A percentile compares a stretch with the other conserved stretches of the same genome.
phyloP scores from a whole-genome alignment of 805 yeast species.

The Helenozyma rhizophorensis region DNA sequence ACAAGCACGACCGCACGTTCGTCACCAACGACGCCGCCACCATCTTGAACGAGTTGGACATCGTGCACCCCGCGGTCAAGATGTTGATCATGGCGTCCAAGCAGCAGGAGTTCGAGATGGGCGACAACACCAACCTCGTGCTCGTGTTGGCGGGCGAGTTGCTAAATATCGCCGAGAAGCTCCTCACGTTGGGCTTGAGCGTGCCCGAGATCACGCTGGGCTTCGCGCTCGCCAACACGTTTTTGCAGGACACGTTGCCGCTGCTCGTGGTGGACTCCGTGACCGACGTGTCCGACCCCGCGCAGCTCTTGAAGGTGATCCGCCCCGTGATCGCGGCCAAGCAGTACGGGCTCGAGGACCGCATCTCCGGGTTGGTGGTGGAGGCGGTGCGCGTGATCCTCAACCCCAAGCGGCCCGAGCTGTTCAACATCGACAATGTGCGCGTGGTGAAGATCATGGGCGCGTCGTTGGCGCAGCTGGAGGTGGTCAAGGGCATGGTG shows the following conservation, averaged over 20 bases:
- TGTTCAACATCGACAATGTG: constrained; percentile 87
- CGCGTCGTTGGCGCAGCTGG: constrained; percentile 63
- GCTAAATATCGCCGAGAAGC: constrained; percentile 78
- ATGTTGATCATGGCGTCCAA: constrained; percentile 93
- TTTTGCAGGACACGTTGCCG: constrained; percentile 65
- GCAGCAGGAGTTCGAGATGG: constrained; percentile 97
- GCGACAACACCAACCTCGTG: constrained; percentile 92
- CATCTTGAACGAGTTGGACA: constrained; percentile 86
- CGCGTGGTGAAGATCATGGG: constrained; percentile 98
- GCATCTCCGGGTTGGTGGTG: constrained; percentile 70
- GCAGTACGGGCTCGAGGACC: constrained; percentile 84
- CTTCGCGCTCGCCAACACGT: constrained; percentile 79
- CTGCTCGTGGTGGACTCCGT: constrained; percentile 58
- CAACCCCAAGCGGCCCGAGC: constrained; percentile 59
- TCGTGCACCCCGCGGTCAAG: constrained; percentile 96
- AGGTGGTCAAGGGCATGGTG: constrained; percentile 94
- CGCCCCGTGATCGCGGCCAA: constrained; percentile 89
- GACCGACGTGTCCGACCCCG: constrained; percentile 49
- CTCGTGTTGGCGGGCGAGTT: constrained; percentile 91
- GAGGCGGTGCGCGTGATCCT: constrained; percentile 76
- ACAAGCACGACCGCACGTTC: constrained; percentile 78
- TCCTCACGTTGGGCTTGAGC: constrained; percentile 78
- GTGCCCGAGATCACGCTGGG: constrained; percentile 94
- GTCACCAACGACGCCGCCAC: constrained; percentile 98
- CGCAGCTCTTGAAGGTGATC: constrained; percentile 65